A percentile compares a stretch with the other conserved stretches of the same genome.
Conservation (phyloP, 1,284 basidiomycete species). For the Ustilago cynodontis region DNA sequence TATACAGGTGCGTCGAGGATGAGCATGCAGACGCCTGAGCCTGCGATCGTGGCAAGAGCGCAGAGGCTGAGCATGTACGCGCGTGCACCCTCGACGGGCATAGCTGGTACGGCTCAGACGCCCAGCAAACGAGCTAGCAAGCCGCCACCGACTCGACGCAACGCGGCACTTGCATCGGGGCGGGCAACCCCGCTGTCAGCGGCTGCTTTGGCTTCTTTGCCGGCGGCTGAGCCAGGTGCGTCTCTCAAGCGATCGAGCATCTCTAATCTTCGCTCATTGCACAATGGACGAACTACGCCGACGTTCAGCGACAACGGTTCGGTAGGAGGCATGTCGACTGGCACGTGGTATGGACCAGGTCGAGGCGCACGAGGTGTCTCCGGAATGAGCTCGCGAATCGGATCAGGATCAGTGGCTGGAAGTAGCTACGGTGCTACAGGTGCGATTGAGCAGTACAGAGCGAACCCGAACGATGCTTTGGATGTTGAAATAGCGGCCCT, state of each 20-base stretch:
- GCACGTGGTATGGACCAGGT: constrained; percentile 45
- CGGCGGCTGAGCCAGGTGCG: constrained; percentile 47
- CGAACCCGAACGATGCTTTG: constrained; percentile 82
- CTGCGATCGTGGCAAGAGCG: constrained; percentile 58
- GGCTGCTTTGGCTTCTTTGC: constrained; percentile 60
- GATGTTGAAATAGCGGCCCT: constrained; percentile 82
- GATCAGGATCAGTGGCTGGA: constrained; percentile 38
- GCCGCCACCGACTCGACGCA: constrained; percentile 54
- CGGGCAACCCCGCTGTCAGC: constrained; percentile 61
- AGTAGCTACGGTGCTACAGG: constrained; percentile 42
- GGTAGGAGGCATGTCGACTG: constrained; percentile 44
- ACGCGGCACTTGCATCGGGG: constrained; percentile 31
- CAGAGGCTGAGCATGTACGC: constrained; percentile 61
- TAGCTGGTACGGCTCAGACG: constrained; percentile 21
- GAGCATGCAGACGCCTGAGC: constrained; percentile 66
- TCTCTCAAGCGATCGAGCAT: constrained; percentile 52
- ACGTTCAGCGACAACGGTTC: constrained; percentile 56
- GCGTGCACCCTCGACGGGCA: constrained; percentile 45
- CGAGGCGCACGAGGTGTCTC: constrained; percentile 27
- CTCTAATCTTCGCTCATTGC: constrained; percentile 48
- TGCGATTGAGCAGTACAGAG: constrained; percentile 74
- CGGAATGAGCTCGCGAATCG: constrained; percentile 29
- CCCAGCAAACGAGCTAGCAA: constrained; percentile 55
- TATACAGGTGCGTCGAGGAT: constrained; percentile 51
- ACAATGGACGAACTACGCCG: constrained; percentile 52